Evolutionary conservation across 202 grass and related monocot genomes (phyloP).

Genomic region (Panicum hallii): DNA sequence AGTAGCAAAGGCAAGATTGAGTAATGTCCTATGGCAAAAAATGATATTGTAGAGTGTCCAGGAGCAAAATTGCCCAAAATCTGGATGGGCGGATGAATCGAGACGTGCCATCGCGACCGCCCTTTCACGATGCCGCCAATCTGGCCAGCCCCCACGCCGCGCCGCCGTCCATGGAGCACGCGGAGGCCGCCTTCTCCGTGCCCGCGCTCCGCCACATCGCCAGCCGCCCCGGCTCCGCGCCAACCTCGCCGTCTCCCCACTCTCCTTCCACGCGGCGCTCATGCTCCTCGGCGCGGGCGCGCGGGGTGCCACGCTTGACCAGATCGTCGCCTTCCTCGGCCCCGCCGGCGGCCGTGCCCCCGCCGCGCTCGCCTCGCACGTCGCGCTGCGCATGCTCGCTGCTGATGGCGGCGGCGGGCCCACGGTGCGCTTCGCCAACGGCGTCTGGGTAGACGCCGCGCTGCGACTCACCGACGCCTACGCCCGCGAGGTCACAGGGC

Average conservation of each 20-base stretch:
- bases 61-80: too few relatives aligned
- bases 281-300: conserved; percentile 44
- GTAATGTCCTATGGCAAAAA: too few relatives aligned
- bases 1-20: too few relatives aligned
- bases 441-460: conserved; percentile 55
- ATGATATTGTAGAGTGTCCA: too few relatives aligned
- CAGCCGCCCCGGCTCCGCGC: background rate
- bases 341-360: background rate
- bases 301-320: conserved; percentile 47
- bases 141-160: background rate
- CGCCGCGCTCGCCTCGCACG: conserved; percentile 45
- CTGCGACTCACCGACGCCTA: conserved; percentile 44
- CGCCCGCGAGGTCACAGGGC: conserved; percentile 27
- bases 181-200: conserved; percentile 45
- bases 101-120: too few relatives aligned
- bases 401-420: conserved; percentile 46
- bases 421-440: conserved; percentile 57
- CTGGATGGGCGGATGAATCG: too few relatives aligned
- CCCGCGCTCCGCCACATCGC: conserved; percentile 40
- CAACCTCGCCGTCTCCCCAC: conserved; percentile 55
- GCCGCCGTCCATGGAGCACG: conserved; percentile 26
- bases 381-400: conserved; percentile 47
- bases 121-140: too few relatives aligned
- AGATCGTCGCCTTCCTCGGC: conserved; percentile 58
- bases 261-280: conserved; percentile 55